Conservation (phyloP, 169 alveolate species). For the Pseudocohnilembus persalinus region DNA sequence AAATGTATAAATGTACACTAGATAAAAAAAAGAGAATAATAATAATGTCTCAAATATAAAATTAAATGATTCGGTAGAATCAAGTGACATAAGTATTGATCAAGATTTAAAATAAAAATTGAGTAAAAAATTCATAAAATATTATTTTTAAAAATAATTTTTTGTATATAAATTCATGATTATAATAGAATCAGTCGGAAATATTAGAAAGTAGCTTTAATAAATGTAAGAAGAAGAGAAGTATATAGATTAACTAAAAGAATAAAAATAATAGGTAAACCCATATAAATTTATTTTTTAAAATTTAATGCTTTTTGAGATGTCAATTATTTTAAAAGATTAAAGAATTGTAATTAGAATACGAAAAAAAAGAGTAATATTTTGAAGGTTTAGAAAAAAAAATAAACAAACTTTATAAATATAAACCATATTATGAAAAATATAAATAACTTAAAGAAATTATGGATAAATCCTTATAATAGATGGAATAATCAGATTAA, state of each 20-base stretch:
- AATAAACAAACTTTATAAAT: constrained; percentile 9
- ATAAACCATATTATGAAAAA: constrained; percentile 27
- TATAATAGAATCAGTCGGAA: too few relatives aligned
- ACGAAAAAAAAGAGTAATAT: not conserved
- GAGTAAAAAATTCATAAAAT: too few relatives aligned
- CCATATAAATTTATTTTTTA: not conserved
- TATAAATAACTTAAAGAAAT: constrained; percentile 7
- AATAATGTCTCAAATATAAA: too few relatives aligned
- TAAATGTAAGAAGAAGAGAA: too few relatives aligned
- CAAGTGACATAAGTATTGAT: too few relatives aligned
- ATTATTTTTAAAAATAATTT: too few relatives aligned
- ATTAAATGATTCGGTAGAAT: too few relatives aligned
- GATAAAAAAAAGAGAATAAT: too few relatives aligned
- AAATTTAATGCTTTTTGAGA: not conserved
- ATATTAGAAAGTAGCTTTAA: too few relatives aligned
- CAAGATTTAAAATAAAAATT: too few relatives aligned
- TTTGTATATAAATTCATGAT: too few relatives aligned
- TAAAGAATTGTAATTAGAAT: constrained; percentile 6
- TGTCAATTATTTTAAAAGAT: not conserved
- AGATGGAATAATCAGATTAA: constrained; percentile 10
- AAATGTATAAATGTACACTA: too few relatives aligned
- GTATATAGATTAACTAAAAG: not conserved
- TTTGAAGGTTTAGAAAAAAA: not conserved
- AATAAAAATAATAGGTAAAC: constrained; percentile 2
- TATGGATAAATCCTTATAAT: not conserved